Conservation (phyloP, 768 basidiomycete species). For the Porphyrellus cyaneotinctus region DNA sequence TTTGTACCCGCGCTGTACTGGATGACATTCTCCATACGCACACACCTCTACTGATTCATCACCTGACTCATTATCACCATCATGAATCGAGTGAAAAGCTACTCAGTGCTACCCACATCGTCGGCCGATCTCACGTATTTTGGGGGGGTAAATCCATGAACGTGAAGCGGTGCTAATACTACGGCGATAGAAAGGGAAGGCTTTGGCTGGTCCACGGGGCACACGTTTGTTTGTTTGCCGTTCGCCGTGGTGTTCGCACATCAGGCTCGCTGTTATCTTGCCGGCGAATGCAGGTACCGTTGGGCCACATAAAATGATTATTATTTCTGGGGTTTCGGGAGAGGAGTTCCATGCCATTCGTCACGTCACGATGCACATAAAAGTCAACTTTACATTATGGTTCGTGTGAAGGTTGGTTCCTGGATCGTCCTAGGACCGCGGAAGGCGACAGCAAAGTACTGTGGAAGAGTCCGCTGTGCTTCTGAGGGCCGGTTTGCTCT, state of each 20-base stretch:
- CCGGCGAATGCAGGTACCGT: neutral
- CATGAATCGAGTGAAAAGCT: neutral
- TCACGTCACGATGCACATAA: conserved; percentile 20
- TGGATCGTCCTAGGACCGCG: conserved; percentile 33
- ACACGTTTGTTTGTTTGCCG: conserved; percentile 3
- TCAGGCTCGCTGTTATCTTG: neutral
- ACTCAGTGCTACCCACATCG: neutral
- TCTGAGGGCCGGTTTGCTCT: too few relatives aligned
- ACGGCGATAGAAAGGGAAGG: conserved; percentile 20
- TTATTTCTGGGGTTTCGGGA: conserved; percentile 7
- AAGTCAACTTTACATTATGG: conserved; percentile 25
- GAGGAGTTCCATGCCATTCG: conserved; percentile 8
- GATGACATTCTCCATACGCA: neutral
- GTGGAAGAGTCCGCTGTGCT: neutral
- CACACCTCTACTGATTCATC: too few relatives aligned
- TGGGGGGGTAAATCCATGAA: conserved; percentile 18
- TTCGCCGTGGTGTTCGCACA: conserved; percentile 5
- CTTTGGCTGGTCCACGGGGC: neutral
- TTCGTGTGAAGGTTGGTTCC: conserved; percentile 20
- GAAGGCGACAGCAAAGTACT: conserved; percentile 16
- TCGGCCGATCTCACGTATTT: conserved; percentile 19
- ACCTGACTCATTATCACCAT: neutral
- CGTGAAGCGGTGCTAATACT: conserved; percentile 12
- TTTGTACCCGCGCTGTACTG: conserved; percentile 6
- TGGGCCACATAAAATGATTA: neutral